Percentiles rank a stretch among this genome's conserved stretches.
These are phyloP conservation scores for Patellifolia procumbens DNA, from an alignment of 179 eudicot genomes.

Conservation along the genomic window DNA sequence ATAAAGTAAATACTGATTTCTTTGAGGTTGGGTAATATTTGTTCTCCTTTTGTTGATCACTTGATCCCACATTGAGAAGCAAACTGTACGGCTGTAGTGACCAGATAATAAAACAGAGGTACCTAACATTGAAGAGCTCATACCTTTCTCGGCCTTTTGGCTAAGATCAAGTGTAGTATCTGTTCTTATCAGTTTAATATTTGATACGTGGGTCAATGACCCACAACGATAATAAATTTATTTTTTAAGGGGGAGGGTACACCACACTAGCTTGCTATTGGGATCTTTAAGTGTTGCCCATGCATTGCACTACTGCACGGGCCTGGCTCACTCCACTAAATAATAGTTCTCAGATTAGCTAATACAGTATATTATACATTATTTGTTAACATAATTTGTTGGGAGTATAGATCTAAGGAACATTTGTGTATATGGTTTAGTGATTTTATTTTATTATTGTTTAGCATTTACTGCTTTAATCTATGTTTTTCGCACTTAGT, in stretches of 20 bases:
- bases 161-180: conserved; percentile 62
- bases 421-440: no score
- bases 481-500: no score
- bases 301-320: not conserved
- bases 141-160: conserved; percentile 59
- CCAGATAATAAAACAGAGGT: not conserved
- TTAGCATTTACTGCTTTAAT: no score
- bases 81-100: no score
- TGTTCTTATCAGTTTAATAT: conserved; percentile 64
- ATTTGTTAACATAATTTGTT: no score
- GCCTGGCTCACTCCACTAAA: conserved; percentile 7
- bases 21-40: no score
- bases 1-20: no score
- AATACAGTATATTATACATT: no score
- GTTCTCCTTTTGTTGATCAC: no score
- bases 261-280: not conserved
- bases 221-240: not conserved
- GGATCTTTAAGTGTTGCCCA: not conserved
- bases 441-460: no score
- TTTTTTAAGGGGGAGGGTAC: not conserved
- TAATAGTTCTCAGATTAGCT: not conserved
- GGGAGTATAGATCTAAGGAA: no score
- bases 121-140: not conserved
- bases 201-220: conserved; percentile 10
- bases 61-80: no score